These are phyloP conservation scores for Cucumis cinereus DNA, from an alignment of 306 rosid species.

Conservation along the genomic window DNA sequence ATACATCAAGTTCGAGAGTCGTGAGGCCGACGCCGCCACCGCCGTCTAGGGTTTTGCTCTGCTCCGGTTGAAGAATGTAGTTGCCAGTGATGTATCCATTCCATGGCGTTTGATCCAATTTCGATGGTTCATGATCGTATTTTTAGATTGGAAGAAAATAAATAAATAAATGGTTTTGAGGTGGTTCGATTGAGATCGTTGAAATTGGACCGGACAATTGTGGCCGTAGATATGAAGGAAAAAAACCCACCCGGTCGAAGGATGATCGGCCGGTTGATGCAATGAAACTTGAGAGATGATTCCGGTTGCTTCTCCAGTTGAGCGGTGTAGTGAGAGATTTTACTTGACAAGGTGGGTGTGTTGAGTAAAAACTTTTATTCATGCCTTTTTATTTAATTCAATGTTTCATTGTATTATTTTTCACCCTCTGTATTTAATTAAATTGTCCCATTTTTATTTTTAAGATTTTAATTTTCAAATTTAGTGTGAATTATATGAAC, in stretches of 20 bases:
- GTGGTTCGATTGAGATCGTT: conserved; percentile 1
- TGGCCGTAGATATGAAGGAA: not conserved
- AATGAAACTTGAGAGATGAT: conserved; percentile 9
- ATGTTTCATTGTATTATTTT: not conserved
- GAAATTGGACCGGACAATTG: not conserved
- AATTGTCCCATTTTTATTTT: not conserved
- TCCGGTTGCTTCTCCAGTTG: not conserved
- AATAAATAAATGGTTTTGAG: not conserved
- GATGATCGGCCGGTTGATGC: not conserved
- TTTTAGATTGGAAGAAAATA: not conserved
- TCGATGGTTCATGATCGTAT: not conserved
- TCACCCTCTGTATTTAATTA: not conserved
- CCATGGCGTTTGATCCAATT: not conserved
- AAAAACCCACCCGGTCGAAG: not conserved
- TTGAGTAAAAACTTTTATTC: not conserved
- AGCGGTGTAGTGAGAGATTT: not conserved
- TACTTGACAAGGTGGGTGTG: not conserved
- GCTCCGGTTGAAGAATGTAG: not conserved
- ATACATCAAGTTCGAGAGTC: conserved; percentile 44
- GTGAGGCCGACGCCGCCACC: not conserved
- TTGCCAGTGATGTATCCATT: not conserved
- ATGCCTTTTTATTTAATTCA: not conserved
- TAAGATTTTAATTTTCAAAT: not conserved
- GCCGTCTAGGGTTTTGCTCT: not conserved
- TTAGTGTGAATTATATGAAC: not conserved